Conservation (phyloP, 2,329 filamentous ascomycete species). For the Orbilia ellipsospora region DNA sequence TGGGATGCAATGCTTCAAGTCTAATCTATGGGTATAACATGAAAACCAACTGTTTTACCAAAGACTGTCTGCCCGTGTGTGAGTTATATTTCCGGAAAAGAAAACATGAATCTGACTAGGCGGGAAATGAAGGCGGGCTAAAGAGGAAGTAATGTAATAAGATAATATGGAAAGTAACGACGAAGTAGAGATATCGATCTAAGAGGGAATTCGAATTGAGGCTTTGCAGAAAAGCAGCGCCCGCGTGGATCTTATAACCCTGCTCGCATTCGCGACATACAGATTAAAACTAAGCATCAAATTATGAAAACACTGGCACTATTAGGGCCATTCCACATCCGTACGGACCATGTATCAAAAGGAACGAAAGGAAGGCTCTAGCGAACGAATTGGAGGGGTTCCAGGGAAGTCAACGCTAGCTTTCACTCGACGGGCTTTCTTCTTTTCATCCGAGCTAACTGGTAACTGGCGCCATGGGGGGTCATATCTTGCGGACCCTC, state of each 20-base stretch:
- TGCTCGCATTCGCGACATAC: neutral
- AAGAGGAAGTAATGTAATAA: too few relatives aligned
- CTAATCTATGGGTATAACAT: neutral
- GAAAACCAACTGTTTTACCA: neutral
- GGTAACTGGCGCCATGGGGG: neutral
- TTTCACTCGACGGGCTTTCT: too few relatives aligned
- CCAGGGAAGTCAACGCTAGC: constrained; percentile 7
- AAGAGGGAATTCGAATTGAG: constrained; percentile 26
- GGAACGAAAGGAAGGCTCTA: constrained; percentile 3
- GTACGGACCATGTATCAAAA: constrained; percentile 23
- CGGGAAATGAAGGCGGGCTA: neutral
- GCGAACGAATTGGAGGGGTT: constrained; percentile 46
- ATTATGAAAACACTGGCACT: constrained; percentile 13
- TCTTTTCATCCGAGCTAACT: neutral
- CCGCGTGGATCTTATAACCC: constrained; percentile 52
- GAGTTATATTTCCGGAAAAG: constrained; percentile 17
- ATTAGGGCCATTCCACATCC: constrained; percentile 31
- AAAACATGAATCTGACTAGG: constrained; percentile 7
- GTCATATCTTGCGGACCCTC: neutral
- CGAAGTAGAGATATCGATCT: too few relatives aligned
- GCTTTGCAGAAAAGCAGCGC: constrained; percentile 50
- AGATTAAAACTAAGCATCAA: neutral
- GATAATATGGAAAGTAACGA: too few relatives aligned
- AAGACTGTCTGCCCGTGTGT: neutral
- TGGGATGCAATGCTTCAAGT: constrained; percentile 5